phyloP scores from a whole-genome alignment of 768 basidiomycete species.

The Leucocoprinus birnbaumii region DNA sequence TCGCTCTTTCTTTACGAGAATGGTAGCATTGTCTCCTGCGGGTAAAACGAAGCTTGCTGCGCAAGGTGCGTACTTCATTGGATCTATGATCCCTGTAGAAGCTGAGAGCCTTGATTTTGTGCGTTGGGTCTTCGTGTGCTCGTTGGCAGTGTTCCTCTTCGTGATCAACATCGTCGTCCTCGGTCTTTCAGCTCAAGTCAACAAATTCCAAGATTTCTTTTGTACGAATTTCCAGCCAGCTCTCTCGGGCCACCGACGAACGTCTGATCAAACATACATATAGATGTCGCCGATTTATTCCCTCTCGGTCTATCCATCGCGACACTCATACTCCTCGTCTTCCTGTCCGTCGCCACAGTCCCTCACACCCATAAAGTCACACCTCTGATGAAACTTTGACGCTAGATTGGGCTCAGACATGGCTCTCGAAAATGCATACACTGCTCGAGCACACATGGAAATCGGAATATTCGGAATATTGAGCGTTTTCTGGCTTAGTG shows the following conservation, averaged over 20 bases:
- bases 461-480: constrained; percentile 43
- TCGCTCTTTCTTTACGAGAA: background rate
- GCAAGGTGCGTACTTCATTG: constrained; percentile 20
- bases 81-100: background rate
- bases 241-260: no score
- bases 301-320: constrained; percentile 57
- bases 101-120: no score
- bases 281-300: constrained; percentile 57
- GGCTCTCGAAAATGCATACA: constrained; percentile 35
- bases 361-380: background rate
- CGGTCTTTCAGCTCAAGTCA: constrained; percentile 50
- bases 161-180: constrained; percentile 48
- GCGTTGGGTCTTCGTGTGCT: no score
- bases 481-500: constrained; percentile 55
- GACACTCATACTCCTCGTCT: constrained; percentile 40
- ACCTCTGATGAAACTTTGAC: background rate
- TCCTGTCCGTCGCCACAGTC: constrained; percentile 33
- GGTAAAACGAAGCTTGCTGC: constrained; percentile 27
- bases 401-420: constrained; percentile 43
- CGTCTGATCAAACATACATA: background rate
- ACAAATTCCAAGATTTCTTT: constrained; percentile 57
- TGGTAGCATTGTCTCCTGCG: constrained; percentile 19
- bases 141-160: constrained; percentile 42
- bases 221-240: no score
- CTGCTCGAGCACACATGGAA: constrained; percentile 44